These are phyloP conservation scores for Neopestalotiopsis sp. DNA, from an alignment of 2,329 filamentous ascomycete species.

Conservation along the genomic window DNA sequence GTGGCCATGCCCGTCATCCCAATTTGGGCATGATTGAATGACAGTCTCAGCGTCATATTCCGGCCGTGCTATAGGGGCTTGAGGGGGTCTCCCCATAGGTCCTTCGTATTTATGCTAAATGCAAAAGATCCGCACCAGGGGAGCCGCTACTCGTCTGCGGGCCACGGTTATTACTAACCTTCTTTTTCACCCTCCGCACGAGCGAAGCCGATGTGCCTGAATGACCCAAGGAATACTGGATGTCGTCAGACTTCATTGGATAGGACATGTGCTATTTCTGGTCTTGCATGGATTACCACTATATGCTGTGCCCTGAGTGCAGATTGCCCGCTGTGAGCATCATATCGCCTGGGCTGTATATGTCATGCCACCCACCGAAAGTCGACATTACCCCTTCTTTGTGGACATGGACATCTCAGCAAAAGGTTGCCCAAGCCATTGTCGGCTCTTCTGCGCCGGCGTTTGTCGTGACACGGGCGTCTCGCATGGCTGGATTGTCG, in stretches of 20 bases:
- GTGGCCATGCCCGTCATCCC: neutral
- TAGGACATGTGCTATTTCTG: neutral
- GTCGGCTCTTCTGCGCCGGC: no score
- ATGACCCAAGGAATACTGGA: neutral
- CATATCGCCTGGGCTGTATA: neutral
- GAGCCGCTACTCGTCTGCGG: neutral
- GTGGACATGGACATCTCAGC: neutral
- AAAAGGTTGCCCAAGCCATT: no score
- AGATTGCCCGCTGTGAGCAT: neutral
- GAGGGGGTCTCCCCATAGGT: neutral
- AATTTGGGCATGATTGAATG: neutral
- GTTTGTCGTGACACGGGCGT: no score
- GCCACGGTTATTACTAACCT: neutral
- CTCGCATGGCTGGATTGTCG: no score
- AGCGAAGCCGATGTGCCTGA: constrained; percentile 3
- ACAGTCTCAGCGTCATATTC: neutral
- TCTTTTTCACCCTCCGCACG: neutral
- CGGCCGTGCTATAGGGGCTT: neutral
- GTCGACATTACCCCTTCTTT: neutral
- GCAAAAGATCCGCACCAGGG: neutral
- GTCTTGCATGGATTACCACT: neutral
- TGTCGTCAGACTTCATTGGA: neutral
- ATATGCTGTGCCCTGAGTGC: neutral
- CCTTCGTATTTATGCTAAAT: neutral
- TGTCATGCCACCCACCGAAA: neutral